phyloP scores from a whole-genome alignment of 305 asterid species.

The Fraxinus floribunda region DNA sequence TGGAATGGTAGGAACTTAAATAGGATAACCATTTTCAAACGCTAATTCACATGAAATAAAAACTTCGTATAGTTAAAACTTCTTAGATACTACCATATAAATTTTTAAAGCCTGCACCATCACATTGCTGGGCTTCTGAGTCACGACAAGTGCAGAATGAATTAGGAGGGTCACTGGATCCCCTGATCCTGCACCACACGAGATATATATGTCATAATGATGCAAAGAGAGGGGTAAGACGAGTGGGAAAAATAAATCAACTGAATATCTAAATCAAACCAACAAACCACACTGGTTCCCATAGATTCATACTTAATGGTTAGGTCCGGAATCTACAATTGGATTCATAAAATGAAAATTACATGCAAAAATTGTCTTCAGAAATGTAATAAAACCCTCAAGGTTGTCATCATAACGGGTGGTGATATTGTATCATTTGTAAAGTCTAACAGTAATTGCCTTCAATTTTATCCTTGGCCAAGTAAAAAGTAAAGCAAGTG shows the following conservation, averaged over 20 bases:
- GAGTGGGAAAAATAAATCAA: neutral
- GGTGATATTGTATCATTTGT: neutral
- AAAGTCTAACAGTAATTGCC: no score
- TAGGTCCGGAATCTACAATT: no score
- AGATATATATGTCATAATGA: neutral
- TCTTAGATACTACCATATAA: neutral
- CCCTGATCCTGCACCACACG: conserved; percentile 53
- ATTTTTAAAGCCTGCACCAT: conserved; percentile 19
- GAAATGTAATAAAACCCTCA: neutral
- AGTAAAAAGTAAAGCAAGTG: no score
- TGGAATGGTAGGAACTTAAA: neutral
- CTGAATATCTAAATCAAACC: neutral
- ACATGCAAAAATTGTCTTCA: no score
- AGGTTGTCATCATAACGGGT: neutral
- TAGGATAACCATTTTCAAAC: neutral
- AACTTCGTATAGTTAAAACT: neutral
- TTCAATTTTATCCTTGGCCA: no score
- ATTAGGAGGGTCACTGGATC: conserved; percentile 36
- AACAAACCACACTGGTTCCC: neutral
- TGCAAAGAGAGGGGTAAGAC: neutral
- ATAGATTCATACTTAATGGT: no score
- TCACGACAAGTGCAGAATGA: conserved; percentile 53
- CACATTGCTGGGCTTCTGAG: conserved; percentile 48
- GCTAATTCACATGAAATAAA: neutral
- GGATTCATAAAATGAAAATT: neutral